phyloP scores from a whole-genome alignment of 768 basidiomycete species.

The Tylopilus felleus region DNA sequence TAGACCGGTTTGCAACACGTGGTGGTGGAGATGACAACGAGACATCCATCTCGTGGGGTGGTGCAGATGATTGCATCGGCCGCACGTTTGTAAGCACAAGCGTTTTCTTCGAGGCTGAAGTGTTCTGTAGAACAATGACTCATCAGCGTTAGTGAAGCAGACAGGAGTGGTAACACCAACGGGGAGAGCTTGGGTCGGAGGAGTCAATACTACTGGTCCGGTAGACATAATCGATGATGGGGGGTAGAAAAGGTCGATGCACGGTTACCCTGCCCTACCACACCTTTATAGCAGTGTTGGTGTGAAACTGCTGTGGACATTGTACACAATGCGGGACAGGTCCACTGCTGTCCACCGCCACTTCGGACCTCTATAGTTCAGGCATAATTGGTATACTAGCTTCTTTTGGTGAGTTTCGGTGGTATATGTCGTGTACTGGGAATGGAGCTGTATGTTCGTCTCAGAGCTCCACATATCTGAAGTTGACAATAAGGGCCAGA shows the following conservation, averaged over 20 bases:
- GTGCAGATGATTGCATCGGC: background rate
- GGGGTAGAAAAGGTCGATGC: background rate
- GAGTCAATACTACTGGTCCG: background rate
- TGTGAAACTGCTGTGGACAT: constrained; percentile 14
- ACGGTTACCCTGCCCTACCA: background rate
- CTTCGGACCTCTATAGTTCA: background rate
- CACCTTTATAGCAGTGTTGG: constrained; percentile 12
- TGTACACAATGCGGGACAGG: constrained; percentile 7
- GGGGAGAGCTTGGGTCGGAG: background rate
- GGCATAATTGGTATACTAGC: constrained; percentile 1
- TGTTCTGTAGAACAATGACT: constrained; percentile 4
- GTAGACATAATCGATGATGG: constrained; percentile 8
- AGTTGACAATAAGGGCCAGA: background rate
- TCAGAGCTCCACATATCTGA: background rate
- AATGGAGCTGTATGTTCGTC: background rate
- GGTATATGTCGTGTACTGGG: background rate
- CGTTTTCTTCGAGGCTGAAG: background rate
- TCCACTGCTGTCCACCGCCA: constrained; percentile 2
- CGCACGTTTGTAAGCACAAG: background rate
- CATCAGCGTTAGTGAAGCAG: background rate
- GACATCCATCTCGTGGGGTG: background rate
- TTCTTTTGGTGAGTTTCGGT: constrained; percentile 7
- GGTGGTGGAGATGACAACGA: background rate
- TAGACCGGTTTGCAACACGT: background rate
- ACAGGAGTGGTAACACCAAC: background rate